Evolutionary conservation across 2,329 filamentous ascomycete species (phyloP).

Genomic region (Piedraia hortae): DNA sequence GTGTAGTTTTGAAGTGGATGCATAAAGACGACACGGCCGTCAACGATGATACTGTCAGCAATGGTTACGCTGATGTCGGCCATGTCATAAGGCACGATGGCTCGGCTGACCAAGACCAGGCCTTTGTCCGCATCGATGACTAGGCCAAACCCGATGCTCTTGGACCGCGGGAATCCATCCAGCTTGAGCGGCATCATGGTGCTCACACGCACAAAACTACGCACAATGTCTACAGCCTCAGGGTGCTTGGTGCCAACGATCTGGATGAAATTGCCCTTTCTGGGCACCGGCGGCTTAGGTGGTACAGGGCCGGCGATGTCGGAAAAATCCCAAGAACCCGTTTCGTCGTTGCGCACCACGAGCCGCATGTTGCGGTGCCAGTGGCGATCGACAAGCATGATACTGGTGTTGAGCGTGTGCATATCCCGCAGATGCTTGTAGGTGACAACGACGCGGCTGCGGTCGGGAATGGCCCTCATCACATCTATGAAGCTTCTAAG

Average conservation of each 20-base stretch:
- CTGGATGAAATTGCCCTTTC: conserved; percentile 73
- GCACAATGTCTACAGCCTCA: conserved; percentile 74
- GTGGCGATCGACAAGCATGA: conserved; percentile 78
- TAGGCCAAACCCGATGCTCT: conserved; percentile 82
- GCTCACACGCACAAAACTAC: conserved; percentile 79
- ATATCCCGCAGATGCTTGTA: conserved; percentile 90
- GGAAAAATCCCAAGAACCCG: conserved; percentile 82
- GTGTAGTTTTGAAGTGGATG: conserved; percentile 94
- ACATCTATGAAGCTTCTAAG: conserved; percentile 74
- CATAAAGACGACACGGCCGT: conserved; percentile 82
- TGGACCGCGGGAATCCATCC: conserved; percentile 86
- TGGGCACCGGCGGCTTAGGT: conserved; percentile 39
- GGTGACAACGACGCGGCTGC: conserved; percentile 65
- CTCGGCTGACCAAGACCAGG: conserved; percentile 74
- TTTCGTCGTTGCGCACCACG: conserved; percentile 66
- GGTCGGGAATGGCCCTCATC: conserved; percentile 59
- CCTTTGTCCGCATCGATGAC: conserved; percentile 96
- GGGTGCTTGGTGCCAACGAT: conserved; percentile 69
- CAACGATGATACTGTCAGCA: conserved; percentile 82
- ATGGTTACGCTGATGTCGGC: conserved; percentile 93
- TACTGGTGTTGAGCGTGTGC: conserved; percentile 78
- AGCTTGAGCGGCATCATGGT: conserved; percentile 88
- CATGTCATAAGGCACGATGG: conserved; percentile 84
- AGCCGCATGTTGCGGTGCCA: conserved; percentile 91
- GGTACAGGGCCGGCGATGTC: conserved; percentile 62